Percentiles rank a stretch among this genome's conserved stretches.
These are phyloP conservation scores for Paramecium primaurelia DNA, from an alignment of 73 alveolate species.

Conservation along the genomic window DNA sequence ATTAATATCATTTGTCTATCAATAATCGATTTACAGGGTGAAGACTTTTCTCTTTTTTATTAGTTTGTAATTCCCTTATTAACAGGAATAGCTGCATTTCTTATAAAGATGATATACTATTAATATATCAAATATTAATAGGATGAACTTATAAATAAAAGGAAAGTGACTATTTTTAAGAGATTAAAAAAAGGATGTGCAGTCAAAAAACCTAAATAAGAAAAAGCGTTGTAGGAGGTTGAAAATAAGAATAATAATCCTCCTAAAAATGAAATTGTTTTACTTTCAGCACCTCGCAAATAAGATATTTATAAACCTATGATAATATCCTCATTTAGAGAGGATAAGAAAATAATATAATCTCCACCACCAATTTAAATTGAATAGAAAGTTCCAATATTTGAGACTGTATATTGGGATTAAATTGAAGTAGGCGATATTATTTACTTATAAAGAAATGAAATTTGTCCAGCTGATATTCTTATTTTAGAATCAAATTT, in stretches of 20 bases:
- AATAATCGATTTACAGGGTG: neutral
- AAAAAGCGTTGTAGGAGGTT: neutral
- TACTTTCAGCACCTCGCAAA: neutral
- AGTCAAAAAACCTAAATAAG: neutral
- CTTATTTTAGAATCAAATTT: conserved; percentile 8
- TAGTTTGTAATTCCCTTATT: conserved; percentile 11
- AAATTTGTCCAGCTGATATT: conserved; percentile 52
- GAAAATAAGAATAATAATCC: neutral
- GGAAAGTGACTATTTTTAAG: conserved; percentile 1
- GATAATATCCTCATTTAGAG: neutral
- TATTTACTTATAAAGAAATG: neutral
- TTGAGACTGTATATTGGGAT: conserved; percentile 22
- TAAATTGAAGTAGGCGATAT: conserved; percentile 52
- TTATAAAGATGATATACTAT: neutral
- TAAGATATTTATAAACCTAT: neutral
- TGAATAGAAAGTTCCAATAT: neutral
- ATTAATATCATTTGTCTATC: neutral
- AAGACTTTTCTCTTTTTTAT: neutral
- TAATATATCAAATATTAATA: neutral
- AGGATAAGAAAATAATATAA: neutral
- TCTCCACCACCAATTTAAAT: neutral
- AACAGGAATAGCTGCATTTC: neutral
- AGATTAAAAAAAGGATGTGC: neutral
- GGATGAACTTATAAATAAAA: neutral
- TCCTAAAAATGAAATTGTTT: neutral